phyloP scores from a whole-genome alignment of 2,329 filamentous ascomycete genomes.

The Lachnellula suecica region DNA sequence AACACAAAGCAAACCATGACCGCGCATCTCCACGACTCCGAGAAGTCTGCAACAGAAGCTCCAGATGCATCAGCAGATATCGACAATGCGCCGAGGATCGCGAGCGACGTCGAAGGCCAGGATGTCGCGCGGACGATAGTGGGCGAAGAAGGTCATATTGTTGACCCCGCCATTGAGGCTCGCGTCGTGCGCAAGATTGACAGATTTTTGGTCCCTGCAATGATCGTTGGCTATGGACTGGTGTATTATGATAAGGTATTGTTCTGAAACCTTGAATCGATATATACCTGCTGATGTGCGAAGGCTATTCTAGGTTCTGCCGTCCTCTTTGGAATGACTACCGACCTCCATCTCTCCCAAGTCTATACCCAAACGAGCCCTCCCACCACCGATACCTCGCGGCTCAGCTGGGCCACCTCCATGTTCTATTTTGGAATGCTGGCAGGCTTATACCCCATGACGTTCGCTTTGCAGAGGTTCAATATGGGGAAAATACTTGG shows the following conservation, averaged over 20 bases:
- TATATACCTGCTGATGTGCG: background rate
- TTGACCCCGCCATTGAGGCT: conserved; percentile 52
- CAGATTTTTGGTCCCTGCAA: conserved; percentile 64
- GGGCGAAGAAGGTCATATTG: conserved; percentile 23
- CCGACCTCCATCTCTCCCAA: conserved; percentile 60
- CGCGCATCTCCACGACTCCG: background rate
- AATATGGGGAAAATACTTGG: conserved; percentile 64
- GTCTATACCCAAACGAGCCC: conserved; percentile 47
- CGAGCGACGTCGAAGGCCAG: conserved; percentile 4
- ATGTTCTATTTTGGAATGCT: conserved; percentile 82
- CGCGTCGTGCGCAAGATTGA: conserved; percentile 67
- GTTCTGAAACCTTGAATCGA: conserved; percentile 6
- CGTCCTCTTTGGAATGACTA: conserved; percentile 74
- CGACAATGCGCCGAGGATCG: background rate
- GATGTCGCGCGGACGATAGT: conserved; percentile 31
- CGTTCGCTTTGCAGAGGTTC: conserved; percentile 68
- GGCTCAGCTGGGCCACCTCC: conserved; percentile 75
- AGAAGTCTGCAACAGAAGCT: background rate
- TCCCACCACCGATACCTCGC: conserved; percentile 60
- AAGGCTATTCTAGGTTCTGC: conserved; percentile 72
- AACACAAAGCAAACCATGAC: background rate
- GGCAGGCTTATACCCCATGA: conserved; percentile 71
- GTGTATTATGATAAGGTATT: conserved; percentile 68
- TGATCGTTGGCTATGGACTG: conserved; percentile 64
- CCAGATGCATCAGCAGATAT: background rate